Conservation (phyloP, 768 basidiomycete species). For the Mycena filopes region DNA sequence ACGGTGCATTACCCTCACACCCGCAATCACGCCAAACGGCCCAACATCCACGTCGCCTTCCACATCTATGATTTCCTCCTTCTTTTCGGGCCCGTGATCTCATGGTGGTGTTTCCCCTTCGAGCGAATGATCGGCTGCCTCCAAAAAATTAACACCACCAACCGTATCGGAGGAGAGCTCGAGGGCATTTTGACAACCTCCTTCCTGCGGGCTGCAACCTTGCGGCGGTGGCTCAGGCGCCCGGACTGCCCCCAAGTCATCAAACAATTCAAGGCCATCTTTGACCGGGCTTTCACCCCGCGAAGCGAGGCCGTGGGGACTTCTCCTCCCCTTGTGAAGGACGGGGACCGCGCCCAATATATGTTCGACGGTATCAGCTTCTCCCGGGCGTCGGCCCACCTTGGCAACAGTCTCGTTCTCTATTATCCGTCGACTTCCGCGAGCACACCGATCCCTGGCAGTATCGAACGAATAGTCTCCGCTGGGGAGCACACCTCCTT, state of each 20-base stretch:
- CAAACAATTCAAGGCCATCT: slow-evolving; percentile 29
- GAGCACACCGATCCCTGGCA: slow-evolving; percentile 23
- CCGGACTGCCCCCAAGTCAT: slow-evolving; percentile 27
- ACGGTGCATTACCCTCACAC: slow-evolving; percentile 39
- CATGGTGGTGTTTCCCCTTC: slow-evolving; percentile 55
- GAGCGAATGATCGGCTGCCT: slow-evolving; percentile 50
- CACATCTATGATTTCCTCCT: slow-evolving; percentile 49
- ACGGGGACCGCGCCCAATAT: slow-evolving; percentile 23
- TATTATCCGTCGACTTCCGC: slow-evolving; percentile 27
- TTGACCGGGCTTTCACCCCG: slow-evolving; percentile 21
- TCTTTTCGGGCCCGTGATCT: slow-evolving; percentile 47
- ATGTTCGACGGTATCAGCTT: slow-evolving; percentile 19
- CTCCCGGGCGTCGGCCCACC: slow-evolving; percentile 28
- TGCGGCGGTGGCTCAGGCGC: slow-evolving; percentile 23
- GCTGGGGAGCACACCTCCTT: slow-evolving; percentile 17
- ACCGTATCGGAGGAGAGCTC: slow-evolving; percentile 39
- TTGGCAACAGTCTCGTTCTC: slow-evolving; percentile 28
- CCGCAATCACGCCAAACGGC: slow-evolving; percentile 9
- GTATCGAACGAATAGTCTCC: slow-evolving; percentile 20
- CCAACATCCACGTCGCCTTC: slow-evolving; percentile 44
- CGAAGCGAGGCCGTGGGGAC: slow-evolving; percentile 17
- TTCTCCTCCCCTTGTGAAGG: slow-evolving; percentile 21
- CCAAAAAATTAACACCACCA: slow-evolving; percentile 45
- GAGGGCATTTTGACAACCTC: slow-evolving; percentile 26
- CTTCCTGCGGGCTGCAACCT: slow-evolving; percentile 21